These are phyloP conservation scores for Ormosia emarginata DNA, from an alignment of 306 rosid genomes.

Conservation along the genomic window DNA sequence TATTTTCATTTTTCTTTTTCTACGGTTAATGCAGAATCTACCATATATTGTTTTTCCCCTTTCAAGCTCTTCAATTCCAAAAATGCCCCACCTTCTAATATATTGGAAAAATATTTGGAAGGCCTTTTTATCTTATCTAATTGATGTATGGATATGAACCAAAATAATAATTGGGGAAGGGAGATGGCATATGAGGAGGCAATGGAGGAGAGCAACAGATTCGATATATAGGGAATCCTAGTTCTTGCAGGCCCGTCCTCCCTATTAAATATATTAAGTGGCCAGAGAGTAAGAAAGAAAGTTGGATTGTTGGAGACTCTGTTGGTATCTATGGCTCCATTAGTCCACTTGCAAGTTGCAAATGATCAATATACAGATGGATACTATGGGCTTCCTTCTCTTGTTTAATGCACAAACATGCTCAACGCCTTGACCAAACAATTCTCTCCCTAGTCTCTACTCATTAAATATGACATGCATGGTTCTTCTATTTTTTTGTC, in stretches of 20 bases:
- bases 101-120: constrained; percentile 19
- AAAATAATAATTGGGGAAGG: constrained; percentile 33
- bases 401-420: constrained; percentile 32
- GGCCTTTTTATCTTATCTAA: constrained; percentile 45
- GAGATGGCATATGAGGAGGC: constrained; percentile 34
- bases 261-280: neutral
- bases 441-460: neutral
- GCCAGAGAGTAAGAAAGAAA: neutral
- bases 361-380: constrained; percentile 16
- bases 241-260: constrained; percentile 42
- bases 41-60: neutral
- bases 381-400: constrained; percentile 55
- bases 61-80: neutral
- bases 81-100: neutral
- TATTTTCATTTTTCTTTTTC: too few species aligned
- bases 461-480: neutral
- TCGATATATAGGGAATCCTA: constrained; percentile 56
- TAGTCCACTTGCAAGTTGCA: constrained; percentile 16
- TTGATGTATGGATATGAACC: constrained; percentile 14
- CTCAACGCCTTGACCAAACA: constrained; percentile 19
- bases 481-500: neutral
- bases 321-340: constrained; percentile 31
- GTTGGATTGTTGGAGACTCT: constrained; percentile 20
- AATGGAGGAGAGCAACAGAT: constrained; percentile 41
- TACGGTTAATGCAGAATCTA: neutral